Evolutionary conservation across 2,329 filamentous ascomycete genomes (phyloP), one percentile per base, ranked within the genome.

Genomic region (Cordyceps tenuipes): DNA sequence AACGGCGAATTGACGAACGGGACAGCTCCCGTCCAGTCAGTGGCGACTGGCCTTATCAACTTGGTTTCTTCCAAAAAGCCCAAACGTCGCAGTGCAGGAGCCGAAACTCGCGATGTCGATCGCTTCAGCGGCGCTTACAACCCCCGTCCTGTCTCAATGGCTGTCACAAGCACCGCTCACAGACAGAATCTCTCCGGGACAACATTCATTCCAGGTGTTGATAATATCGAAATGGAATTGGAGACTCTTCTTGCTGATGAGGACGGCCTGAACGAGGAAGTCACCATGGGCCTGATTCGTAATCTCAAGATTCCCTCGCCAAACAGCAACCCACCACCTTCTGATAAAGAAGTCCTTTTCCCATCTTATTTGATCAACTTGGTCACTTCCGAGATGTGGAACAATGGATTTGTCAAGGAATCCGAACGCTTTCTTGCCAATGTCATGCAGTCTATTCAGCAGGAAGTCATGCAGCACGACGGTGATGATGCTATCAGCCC

Each of bases 341-440:
- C 91, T 19, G 94, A 99, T 76, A 99, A 99, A 79, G 94, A 99
- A 74, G 93, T 99, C 23, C 82, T 99, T 57, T 99, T 99, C 87
- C 94, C 94, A 39, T 93, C 94, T 10, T 99, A 97, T 74, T 86
- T 99, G 68, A 99, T 99, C 80, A 99, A 99, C 75, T 82, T 99
- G 63, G 94, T 99, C 64, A 99, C 94, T 13, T 97, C 92, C 17
- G 94, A 99, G 78, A 99, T 99, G 94, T 99, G 94, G 94, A 99
- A 99, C 79, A 99, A 99, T 69, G 94, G 94, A 51, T 99, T 97
- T 71, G 94, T 99, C 68, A 99, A 99, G 79, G 94, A 99, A 76
- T 97, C 94, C 4, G 94, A 99, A 76, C 89, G 93, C 59, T 99
- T 99, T 83, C 82, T 99, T 64, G 94, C 94, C 70, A 99, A 97